These are phyloP conservation scores for Centrapalus pauciflorus DNA, from an alignment of 129 eudicot species.

Conservation along the genomic window DNA sequence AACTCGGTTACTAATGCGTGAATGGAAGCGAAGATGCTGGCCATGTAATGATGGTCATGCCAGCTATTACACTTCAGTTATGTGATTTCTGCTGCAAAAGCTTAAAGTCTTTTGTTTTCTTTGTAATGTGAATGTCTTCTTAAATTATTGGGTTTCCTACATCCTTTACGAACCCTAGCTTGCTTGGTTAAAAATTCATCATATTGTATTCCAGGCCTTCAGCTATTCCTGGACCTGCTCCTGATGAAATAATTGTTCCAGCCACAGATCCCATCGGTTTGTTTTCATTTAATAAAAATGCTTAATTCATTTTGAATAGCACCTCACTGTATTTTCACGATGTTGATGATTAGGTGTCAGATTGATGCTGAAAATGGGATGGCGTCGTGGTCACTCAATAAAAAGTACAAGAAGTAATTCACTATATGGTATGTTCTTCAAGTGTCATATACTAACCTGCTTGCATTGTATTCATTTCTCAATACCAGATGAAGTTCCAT, in stretches of 20 bases:
- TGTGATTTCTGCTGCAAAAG: constrained; percentile 6
- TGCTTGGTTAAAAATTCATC: constrained; percentile 12
- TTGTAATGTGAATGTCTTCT: no score
- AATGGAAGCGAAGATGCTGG: neutral
- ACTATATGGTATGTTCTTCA: constrained; percentile 48
- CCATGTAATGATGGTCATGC: neutral
- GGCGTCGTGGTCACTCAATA: constrained; percentile 88
- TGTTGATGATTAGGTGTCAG: constrained; percentile 57
- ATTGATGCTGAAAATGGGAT: constrained; percentile 92
- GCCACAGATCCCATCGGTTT: constrained; percentile 84
- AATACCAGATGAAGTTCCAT: neutral
- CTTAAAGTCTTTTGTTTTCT: neutral
- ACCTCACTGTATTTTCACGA: constrained; percentile 15
- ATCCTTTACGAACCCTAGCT: neutral
- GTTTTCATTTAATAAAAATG: constrained; percentile 15
- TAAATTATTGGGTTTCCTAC: neutral
- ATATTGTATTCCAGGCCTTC: constrained; percentile 65
- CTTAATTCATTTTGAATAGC: neutral
- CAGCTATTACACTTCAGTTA: neutral
- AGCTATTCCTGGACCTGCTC: constrained; percentile 94
- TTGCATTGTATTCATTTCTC: constrained; percentile 10
- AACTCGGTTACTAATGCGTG: neutral
- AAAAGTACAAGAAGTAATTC: constrained; percentile 49
- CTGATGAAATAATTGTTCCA: constrained; percentile 88
- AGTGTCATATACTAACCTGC: constrained; percentile 15